Conservation (phyloP, 2,329 filamentous ascomycete species). For the Trichoderma guizhouense region DNA sequence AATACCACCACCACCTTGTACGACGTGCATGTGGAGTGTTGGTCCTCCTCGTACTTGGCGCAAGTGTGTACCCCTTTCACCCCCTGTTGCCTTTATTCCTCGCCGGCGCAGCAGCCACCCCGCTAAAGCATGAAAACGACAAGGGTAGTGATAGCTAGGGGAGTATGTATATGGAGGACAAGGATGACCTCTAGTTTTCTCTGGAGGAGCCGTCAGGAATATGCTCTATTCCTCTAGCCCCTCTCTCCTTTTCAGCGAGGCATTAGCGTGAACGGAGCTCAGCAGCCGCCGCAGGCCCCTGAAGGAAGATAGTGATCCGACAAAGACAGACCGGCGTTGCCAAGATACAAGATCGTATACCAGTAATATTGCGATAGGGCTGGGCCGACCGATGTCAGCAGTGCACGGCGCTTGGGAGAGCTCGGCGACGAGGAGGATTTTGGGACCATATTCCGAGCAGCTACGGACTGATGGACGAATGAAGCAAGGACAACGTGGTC, state of each 20-base stretch:
- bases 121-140: slow-evolving; percentile 14
- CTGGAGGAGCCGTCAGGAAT: not conserved
- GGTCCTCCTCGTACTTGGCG: not conserved
- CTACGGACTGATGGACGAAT: not conserved
- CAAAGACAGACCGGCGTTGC: not conserved
- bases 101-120: slow-evolving; percentile 1
- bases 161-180: not conserved
- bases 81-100: slow-evolving; percentile 8
- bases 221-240: not conserved
- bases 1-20: not conserved
- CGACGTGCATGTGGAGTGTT: not conserved
- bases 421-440: not conserved
- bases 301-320: slow-evolving; percentile 6
- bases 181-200: not conserved
- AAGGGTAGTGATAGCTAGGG: not conserved
- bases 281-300: not conserved
- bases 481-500: not conserved
- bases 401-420: not conserved
- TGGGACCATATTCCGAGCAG: not conserved
- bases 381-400: not conserved
- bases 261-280: slow-evolving; percentile 5
- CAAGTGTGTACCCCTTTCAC: not conserved
- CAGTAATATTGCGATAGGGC: slow-evolving; percentile 4
- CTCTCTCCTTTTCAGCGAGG: not conserved
- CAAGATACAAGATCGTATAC: not conserved